Evolutionary conservation across 1,284 basidiomycete genomes (phyloP).

Genomic region (Entoloma clypeatum): DNA sequence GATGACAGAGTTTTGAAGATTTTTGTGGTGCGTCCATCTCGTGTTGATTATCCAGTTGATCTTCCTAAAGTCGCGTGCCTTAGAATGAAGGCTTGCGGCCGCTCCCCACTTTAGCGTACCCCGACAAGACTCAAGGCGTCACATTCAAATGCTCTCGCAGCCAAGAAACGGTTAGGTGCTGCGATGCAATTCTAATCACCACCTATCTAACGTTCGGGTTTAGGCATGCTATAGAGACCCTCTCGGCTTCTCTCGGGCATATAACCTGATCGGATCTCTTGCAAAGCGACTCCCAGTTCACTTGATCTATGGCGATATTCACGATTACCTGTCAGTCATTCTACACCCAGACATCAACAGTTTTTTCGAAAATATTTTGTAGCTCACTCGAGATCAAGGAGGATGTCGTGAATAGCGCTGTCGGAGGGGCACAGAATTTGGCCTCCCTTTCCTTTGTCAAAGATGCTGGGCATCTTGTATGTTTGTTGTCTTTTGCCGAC

Average conservation of each 20-base stretch:
- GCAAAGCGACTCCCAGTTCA: slow-evolving; percentile 42
- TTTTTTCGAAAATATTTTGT: background rate
- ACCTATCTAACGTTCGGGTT: background rate
- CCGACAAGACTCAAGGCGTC: slow-evolving; percentile 44
- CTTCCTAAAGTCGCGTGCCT: slow-evolving; percentile 1
- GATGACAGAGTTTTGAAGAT: slow-evolving; percentile 43
- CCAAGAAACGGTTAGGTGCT: slow-evolving; percentile 42
- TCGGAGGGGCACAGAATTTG: slow-evolving; percentile 36
- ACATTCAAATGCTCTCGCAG: slow-evolving; percentile 45
- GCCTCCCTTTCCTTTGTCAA: slow-evolving; percentile 36
- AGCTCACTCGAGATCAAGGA: slow-evolving; percentile 39
- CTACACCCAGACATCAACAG: background rate
- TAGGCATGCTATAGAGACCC: slow-evolving; percentile 46
- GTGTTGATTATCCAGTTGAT: slow-evolving; percentile 1
- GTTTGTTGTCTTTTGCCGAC: slow-evolving; percentile 11
- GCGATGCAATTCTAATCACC: background rate
- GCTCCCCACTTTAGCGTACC: slow-evolving; percentile 43
- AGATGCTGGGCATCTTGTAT: slow-evolving; percentile 36
- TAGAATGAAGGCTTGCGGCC: slow-evolving; percentile 44
- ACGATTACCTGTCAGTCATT: slow-evolving; percentile 46
- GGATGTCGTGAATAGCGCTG: slow-evolving; percentile 33
- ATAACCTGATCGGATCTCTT: slow-evolving; percentile 33
- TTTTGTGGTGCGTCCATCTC: slow-evolving; percentile 36
- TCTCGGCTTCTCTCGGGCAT: slow-evolving; percentile 33
- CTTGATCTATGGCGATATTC: slow-evolving; percentile 44